These are phyloP conservation scores for Globisporangium yorkense DNA, from an alignment of 352 stramenopile genomes.

Conservation along the genomic window DNA sequence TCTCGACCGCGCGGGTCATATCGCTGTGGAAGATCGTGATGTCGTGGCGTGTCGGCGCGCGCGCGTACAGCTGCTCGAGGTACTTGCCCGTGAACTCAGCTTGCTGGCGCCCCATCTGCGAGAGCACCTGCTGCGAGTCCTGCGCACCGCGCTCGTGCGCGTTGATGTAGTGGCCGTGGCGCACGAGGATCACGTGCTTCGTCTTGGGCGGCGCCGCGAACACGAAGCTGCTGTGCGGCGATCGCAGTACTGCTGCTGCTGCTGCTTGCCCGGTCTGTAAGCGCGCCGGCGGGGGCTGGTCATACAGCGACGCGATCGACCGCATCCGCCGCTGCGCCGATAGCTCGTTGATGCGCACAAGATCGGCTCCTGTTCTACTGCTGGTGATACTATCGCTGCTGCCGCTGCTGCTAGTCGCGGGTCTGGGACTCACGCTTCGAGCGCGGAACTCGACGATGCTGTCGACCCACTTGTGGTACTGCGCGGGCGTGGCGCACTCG, in stretches of 20 bases:
- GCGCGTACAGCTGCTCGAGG: constrained; percentile 48
- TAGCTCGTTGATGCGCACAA: background rate
- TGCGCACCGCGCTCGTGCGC: constrained; percentile 49
- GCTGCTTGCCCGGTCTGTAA: background rate
- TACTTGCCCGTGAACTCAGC: constrained; percentile 66
- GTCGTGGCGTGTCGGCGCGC: constrained; percentile 47
- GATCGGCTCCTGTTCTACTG: background rate
- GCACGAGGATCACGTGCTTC: constrained; percentile 71
- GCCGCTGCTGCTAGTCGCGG: background rate
- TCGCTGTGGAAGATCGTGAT: constrained; percentile 67
- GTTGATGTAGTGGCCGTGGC: constrained; percentile 82
- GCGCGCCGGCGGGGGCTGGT: background rate
- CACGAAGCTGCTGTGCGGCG: constrained; percentile 31
- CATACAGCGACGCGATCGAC: constrained; percentile 9
- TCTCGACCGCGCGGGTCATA: constrained; percentile 72
- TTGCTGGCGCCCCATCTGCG: constrained; percentile 72
- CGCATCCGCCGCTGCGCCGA: constrained; percentile 1
- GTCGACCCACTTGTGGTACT: constrained; percentile 32
- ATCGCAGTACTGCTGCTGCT: constrained; percentile 1
- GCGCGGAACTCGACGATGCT: constrained; percentile 18
- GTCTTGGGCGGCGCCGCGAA: constrained; percentile 50
- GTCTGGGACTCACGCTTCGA: background rate
- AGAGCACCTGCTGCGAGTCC: constrained; percentile 70
- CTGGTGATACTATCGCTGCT: background rate
- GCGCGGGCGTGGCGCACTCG: constrained; percentile 18